These are phyloP conservation scores for Yamadazyma akitaensis DNA, from an alignment of 805 yeast species.

Conservation along the genomic window DNA sequence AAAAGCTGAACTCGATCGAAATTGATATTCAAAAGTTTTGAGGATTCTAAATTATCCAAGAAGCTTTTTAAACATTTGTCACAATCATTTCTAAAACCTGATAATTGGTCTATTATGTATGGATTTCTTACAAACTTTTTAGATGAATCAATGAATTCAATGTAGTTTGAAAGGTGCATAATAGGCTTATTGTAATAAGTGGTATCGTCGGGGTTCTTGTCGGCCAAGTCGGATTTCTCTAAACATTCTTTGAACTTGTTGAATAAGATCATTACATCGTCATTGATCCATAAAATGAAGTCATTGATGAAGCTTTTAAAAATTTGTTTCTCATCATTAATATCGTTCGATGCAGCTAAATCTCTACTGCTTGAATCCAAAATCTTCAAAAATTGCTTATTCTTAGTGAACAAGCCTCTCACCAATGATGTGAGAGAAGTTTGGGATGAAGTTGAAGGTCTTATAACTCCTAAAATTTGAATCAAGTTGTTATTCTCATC, in stretches of 20 bases:
- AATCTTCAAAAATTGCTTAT: slow-evolving; percentile 16
- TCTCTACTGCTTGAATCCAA: slow-evolving; percentile 1
- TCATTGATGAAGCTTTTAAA: slow-evolving; percentile 38
- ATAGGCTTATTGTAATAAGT: slow-evolving; percentile 28
- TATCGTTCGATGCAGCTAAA: slow-evolving; percentile 8
- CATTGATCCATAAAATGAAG: slow-evolving; percentile 38
- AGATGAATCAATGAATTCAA: slow-evolving; percentile 25
- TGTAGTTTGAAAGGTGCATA: slow-evolving; percentile 27
- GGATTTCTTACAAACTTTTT: slow-evolving; percentile 32
- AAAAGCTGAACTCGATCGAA: slow-evolving; percentile 34
- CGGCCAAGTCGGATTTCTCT: slow-evolving; percentile 9
- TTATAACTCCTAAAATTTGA: slow-evolving; percentile 31
- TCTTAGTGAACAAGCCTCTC: slow-evolving; percentile 40
- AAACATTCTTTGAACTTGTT: slow-evolving; percentile 24
- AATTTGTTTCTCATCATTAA: slow-evolving; percentile 21
- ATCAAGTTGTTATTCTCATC: slow-evolving; percentile 33
- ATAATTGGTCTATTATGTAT: slow-evolving; percentile 32
- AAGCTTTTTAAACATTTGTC: slow-evolving; percentile 15
- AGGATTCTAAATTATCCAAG: slow-evolving; percentile 9
- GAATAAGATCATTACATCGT: slow-evolving; percentile 30
- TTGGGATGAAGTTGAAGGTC: slow-evolving; percentile 25
- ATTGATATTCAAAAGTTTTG: slow-evolving; percentile 28
- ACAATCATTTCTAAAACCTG: slow-evolving; percentile 14
- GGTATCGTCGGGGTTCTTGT: slow-evolving; percentile 14
- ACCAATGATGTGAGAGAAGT: slow-evolving; percentile 29